Base-by-base conservation (phyloP, 129 eudicot genomes). In the Arctium lappa region DNA sequence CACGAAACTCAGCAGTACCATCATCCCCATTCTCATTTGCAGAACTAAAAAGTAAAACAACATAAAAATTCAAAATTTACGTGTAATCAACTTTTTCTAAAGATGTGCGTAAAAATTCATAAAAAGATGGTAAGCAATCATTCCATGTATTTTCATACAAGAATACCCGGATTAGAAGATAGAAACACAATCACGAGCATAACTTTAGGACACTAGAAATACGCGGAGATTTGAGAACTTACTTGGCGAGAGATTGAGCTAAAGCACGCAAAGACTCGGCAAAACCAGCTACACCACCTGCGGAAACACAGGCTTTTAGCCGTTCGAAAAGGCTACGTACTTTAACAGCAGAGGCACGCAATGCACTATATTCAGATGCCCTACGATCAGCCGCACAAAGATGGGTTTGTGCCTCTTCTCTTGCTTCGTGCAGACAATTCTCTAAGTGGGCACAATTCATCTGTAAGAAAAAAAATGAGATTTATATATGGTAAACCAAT, bases 401-500 rank as follows among this genome's bases (percentile, higher is more conserved):
- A 91, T 96, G 92, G 6, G 91, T 96, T 81, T 96, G 98, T 37
- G 99, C 98, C 87, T 96, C 97, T 83, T 96, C 90, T 87, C 98
- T 90, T 36, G 98, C 97, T 85, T 96, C 99, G 36, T 91, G 95
- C 46, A 96, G 87, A 83, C 94, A 91, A 70, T 93, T 96, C 86
- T 96, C 99, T 40, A 96, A 75, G 83, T 93, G 97, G 31, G 95
- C 99, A 85, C 99, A 96, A 73, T 96, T 96, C 99, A 96, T 87
- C 99, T 96, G 97, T 50, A 63, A 33, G 40, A 50, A 6, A 69
- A 22, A 48, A 69, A 6, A 60, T 16, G 27, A 60, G 30, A 60
- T 60, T 56, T 13, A 69, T 0, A 56, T 30, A 22, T 0, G 40
- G 34, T 33, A 70, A 68, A 68, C 30, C 15, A 2, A 79, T 38